Base-by-base conservation (phyloP, 768 basidiomycete species). In the Naganishia onofrii region DNA sequence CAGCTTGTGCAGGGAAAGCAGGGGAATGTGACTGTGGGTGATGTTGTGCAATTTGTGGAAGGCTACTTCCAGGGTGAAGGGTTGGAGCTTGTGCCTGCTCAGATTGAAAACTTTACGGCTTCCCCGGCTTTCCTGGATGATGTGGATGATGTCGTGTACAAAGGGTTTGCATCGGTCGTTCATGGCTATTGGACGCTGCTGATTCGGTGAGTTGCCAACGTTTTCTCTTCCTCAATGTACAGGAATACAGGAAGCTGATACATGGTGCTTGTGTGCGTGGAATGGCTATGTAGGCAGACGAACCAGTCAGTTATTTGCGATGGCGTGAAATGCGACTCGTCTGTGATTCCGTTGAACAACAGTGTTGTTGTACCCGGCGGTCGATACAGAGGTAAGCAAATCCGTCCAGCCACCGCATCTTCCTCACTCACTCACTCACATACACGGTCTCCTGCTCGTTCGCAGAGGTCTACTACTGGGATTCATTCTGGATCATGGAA, bases 301-400 rank as follows among this genome's bases (percentile, higher is more conserved):
- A 92, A 95, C 73, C 75, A 84, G 21, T 86, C 88, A 1, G 83
- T 85, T 0, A 78, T 92, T 10, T 96, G 91, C 78, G 79, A 81
- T 13, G 85, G 81, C 44, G 77, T 76, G 2, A 69, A 79, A 32
- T 97, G 93, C 78, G 90, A 92, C 80, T 90, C 91, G 79, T 85
- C 89, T 0, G 82, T 96, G 57, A 93, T 96, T 72, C 92, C 93
- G 2, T 83, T 96, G 57, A 96, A 96, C 76, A 86, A 94, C 76
- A 92, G 90, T 0, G 92, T 96, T 75, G 90, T 94, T 28, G 85
- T 96, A 44, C 93, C 94, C 7, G 93, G 93, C 76, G 85, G 85
- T 53, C 86, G 93, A 6, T 96, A 93, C 81, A 84, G 90, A 73
- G 90, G 92, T 46, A 60, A 68, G 56, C 32, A 2, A 2, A 7